phyloP scores from a whole-genome alignment of 2,329 filamentous ascomycete genomes.

The Exophiala viscosa region DNA sequence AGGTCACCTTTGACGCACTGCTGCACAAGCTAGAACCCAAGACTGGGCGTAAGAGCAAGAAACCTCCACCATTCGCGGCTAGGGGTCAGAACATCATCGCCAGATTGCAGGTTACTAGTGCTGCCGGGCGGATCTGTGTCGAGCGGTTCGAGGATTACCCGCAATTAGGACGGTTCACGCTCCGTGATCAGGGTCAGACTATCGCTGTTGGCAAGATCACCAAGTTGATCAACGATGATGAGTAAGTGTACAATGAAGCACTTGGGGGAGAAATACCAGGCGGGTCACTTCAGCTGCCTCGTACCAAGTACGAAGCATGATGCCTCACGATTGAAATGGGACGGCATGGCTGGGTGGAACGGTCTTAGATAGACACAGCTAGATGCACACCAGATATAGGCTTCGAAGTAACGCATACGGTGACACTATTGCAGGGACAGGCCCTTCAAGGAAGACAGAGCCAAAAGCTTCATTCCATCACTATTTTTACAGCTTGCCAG shows the following conservation, averaged over 20 bases:
- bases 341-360: not conserved
- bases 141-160: conserved; percentile 95
- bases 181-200: conserved; percentile 95
- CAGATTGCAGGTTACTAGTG: conserved; percentile 79
- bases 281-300: not conserved
- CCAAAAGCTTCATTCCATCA: too few relatives aligned
- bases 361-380: not conserved
- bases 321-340: not conserved
- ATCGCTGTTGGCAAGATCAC: conserved; percentile 99
- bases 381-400: not conserved
- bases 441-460: too few relatives aligned
- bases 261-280: not conserved
- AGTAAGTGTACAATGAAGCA: conserved; percentile 15
- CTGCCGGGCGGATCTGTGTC: conserved; percentile 81
- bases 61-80: conserved; percentile 83
- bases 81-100: conserved; percentile 83
- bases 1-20: conserved; percentile 84
- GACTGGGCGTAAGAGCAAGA: conserved; percentile 88
- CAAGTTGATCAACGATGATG: conserved; percentile 63
- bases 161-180: conserved; percentile 85
- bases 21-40: conserved; percentile 95
- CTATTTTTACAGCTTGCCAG: too few relatives aligned
- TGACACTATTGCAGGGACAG: too few relatives aligned
- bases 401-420: too few relatives aligned
- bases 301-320: not conserved